Conservation (phyloP, 2,329 filamentous ascomycete genomes). For the Lecanicillium sp. region DNA sequence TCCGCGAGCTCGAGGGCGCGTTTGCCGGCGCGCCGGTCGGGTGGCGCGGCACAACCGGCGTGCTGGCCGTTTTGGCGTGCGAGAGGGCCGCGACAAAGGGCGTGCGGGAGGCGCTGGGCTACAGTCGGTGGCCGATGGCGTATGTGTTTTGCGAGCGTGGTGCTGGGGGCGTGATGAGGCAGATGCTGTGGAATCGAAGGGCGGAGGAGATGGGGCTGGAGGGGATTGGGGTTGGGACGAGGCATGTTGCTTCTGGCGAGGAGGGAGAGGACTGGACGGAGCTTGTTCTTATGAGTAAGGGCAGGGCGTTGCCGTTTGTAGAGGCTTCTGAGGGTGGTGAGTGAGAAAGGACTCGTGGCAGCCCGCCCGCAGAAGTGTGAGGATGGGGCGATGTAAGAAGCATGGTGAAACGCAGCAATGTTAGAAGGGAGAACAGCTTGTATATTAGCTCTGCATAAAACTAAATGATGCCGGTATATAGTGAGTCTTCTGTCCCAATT, state of each 20-base stretch:
- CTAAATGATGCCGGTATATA: too few species aligned
- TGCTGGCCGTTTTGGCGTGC: slow-evolving; percentile 65
- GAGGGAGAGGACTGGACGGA: slow-evolving; percentile 22
- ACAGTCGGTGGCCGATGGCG: slow-evolving; percentile 63
- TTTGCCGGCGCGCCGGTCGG: slow-evolving; percentile 65
- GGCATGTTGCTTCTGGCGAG: slow-evolving; percentile 25
- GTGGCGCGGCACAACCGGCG: slow-evolving; percentile 55
- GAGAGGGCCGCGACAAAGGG: slow-evolving; percentile 69
- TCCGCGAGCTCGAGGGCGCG: slow-evolving; percentile 75
- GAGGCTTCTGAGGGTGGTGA: too few species aligned
- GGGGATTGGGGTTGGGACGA: slow-evolving; percentile 45
- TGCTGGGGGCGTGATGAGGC: slow-evolving; percentile 53
- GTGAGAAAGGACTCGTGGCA: too few species aligned
- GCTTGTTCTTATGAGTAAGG: slow-evolving; percentile 45
- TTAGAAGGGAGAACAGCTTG: too few species aligned
- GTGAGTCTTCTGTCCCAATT: too few species aligned
- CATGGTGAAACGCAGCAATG: too few species aligned
- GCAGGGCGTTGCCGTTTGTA: slow-evolving; percentile 25
- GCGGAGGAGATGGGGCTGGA: slow-evolving; percentile 57
- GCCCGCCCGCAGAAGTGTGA: too few species aligned
- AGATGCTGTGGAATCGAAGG: slow-evolving; percentile 65
- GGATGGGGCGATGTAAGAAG: too few species aligned
- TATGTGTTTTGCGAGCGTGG: slow-evolving; percentile 55
- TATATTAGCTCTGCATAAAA: too few species aligned
- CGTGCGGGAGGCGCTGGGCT: slow-evolving; percentile 61